Evolutionary conservation across 176 grass and related monocot species (phyloP).

Genomic region (Lolium multiflorum): DNA sequence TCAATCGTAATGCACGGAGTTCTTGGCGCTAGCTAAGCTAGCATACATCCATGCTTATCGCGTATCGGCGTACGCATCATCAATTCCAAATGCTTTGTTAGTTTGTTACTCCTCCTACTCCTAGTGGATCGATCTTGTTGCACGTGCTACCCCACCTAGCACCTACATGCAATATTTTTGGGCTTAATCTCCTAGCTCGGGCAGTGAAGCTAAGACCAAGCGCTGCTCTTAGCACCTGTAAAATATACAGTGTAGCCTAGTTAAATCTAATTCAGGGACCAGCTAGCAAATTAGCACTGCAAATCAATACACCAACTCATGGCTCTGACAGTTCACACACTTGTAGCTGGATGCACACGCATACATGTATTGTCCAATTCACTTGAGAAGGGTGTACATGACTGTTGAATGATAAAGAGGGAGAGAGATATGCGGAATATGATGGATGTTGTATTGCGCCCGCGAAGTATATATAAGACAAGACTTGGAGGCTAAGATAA

Average conservation of each 20-base stretch:
- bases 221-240: not conserved
- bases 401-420: no score
- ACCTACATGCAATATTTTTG: not conserved
- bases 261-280: not conserved
- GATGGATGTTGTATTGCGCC: no score
- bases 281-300: not conserved
- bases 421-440: no score
- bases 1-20: slow-evolving; percentile 36
- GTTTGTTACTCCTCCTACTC: not conserved
- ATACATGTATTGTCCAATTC: no score
- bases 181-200: not conserved
- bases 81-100: slow-evolving; percentile 20
- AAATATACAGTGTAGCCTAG: no score
- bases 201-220: not conserved
- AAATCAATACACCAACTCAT: not conserved
- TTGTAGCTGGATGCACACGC: slow-evolving; percentile 8
- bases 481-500: no score
- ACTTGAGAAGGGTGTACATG: not conserved
- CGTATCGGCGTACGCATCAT: no score
- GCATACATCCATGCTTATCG: not conserved
- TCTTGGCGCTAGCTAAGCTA: slow-evolving; percentile 15
- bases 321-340: not conserved
- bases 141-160: not conserved
- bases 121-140: not conserved
- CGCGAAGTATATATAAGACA: no score